phyloP scores from a whole-genome alignment of 345 rosid species.

The Eucalyptus camaldulensis region DNA sequence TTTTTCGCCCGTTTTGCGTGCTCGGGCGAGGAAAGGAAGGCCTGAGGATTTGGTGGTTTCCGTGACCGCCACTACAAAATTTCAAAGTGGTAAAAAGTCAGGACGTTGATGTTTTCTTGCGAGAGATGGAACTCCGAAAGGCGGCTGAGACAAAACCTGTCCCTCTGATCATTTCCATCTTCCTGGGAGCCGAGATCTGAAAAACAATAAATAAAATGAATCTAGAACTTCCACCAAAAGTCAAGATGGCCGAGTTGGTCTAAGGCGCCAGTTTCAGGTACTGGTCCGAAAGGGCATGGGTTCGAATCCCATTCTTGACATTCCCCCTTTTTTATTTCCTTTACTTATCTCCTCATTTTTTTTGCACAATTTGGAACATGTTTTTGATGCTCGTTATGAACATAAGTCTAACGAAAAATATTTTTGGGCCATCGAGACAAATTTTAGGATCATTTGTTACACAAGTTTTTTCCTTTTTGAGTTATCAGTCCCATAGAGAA shows the following conservation, averaged over 20 bases:
- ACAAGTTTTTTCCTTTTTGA: neutral
- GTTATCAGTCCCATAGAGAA: neutral
- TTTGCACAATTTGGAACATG: neutral
- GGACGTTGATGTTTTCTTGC: neutral
- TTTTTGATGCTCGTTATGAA: neutral
- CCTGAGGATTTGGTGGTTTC: neutral
- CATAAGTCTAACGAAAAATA: neutral
- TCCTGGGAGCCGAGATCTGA: accelerated
- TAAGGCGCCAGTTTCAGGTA: conserved; percentile 97
- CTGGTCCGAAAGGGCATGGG: conserved; percentile 98
- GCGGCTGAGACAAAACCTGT: neutral
- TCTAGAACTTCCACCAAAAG: accelerated
- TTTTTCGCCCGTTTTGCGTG: neutral
- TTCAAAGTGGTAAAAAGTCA: neutral
- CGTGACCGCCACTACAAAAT: neutral
- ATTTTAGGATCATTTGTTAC: neutral
- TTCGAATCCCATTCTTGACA: conserved; percentile 97
- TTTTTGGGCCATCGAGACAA: neutral
- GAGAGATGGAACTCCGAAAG: neutral
- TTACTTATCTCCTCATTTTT: neutral
- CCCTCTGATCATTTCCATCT: neutral
- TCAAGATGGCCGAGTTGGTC: conserved; percentile 80
- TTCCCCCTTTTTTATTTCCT: neutral
- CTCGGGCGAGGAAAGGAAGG: neutral
- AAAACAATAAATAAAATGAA: accelerated